Conservation (phyloP, 192 early-diverging fungal genomes). For the Phycomyces nitens region DNA sequence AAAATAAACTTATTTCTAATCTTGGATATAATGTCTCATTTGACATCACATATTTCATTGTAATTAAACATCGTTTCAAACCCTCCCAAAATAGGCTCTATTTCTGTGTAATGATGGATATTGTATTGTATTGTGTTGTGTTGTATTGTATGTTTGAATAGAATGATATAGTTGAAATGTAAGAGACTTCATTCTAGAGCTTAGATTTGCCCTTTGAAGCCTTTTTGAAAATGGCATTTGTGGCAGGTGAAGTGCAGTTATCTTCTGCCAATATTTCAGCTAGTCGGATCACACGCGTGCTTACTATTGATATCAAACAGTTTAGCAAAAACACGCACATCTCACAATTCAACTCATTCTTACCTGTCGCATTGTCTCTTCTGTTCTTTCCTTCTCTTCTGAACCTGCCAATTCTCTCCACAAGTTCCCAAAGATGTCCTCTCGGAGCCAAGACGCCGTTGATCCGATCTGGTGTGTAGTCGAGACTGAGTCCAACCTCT, state of each 20-base stretch:
- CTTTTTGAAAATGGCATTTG: constrained; percentile 12
- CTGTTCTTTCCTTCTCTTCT: constrained; percentile 84
- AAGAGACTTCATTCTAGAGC: neutral
- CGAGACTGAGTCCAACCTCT: constrained; percentile 44
- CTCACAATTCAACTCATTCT: too few species aligned
- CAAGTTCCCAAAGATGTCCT: constrained; percentile 73
- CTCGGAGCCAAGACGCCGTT: constrained; percentile 49
- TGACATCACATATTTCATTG: too few species aligned
- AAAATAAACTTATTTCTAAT: too few species aligned
- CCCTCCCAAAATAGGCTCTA: too few species aligned
- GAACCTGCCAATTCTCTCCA: constrained; percentile 75
- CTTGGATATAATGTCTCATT: too few species aligned
- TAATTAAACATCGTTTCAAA: too few species aligned
- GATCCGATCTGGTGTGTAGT: constrained; percentile 42
- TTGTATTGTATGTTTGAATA: too few species aligned
- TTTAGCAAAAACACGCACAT: too few species aligned
- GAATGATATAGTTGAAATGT: too few species aligned
- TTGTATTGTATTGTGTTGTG: too few species aligned
- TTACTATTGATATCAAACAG: constrained; percentile 41
- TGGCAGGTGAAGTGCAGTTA: constrained; percentile 2
- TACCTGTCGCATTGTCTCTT: constrained; percentile 75
- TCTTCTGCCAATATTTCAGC: constrained; percentile 53
- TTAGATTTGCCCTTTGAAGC: neutral
- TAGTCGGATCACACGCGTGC: constrained; percentile 50
- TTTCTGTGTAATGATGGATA: too few species aligned